phyloP scores from a whole-genome alignment of 441 rosid genomes.

The Omphalea diandra region DNA sequence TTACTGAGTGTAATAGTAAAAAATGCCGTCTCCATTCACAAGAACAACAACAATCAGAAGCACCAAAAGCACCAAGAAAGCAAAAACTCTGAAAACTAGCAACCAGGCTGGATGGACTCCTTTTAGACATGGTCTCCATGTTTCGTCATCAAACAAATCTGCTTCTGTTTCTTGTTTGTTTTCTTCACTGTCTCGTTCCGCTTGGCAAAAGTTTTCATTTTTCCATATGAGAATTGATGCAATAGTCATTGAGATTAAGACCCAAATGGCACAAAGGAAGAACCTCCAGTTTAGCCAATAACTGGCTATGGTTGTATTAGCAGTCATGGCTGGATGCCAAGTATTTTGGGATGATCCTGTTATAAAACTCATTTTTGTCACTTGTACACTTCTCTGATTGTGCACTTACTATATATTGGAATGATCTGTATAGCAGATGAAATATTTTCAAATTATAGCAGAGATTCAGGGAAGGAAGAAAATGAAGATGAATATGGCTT shows the following conservation, averaged over 20 bases:
- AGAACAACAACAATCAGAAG: slow-evolving; percentile 47
- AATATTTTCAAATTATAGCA: slow-evolving; percentile 10
- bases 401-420: neutral
- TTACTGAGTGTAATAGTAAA: slow-evolving; percentile 92
- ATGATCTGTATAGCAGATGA: slow-evolving; percentile 11
- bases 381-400: slow-evolving; percentile 20
- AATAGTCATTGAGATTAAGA: slow-evolving; percentile 28
- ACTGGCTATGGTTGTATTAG: slow-evolving; percentile 40
- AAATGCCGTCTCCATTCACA: slow-evolving; percentile 68
- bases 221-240: slow-evolving; percentile 52
- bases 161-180: slow-evolving; percentile 45
- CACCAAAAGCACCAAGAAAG: slow-evolving; percentile 61
- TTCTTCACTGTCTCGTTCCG: slow-evolving; percentile 26
- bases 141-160: slow-evolving; percentile 64
- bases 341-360: slow-evolving; percentile 54
- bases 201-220: slow-evolving; percentile 45
- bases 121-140: slow-evolving; percentile 79
- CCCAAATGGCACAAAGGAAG: slow-evolving; percentile 55
- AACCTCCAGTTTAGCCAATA: slow-evolving; percentile 78
- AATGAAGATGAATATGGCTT: slow-evolving; percentile 11
- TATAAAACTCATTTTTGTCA: slow-evolving; percentile 44
- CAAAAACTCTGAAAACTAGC: slow-evolving; percentile 66
- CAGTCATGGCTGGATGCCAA: slow-evolving; percentile 70
- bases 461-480: slow-evolving; percentile 11
- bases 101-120: slow-evolving; percentile 93